Percentiles rank a stretch among this genome's conserved stretches.
These are phyloP conservation scores for Hypericum perforatum DNA, from an alignment of 345 rosid species.

Conservation along the genomic window DNA sequence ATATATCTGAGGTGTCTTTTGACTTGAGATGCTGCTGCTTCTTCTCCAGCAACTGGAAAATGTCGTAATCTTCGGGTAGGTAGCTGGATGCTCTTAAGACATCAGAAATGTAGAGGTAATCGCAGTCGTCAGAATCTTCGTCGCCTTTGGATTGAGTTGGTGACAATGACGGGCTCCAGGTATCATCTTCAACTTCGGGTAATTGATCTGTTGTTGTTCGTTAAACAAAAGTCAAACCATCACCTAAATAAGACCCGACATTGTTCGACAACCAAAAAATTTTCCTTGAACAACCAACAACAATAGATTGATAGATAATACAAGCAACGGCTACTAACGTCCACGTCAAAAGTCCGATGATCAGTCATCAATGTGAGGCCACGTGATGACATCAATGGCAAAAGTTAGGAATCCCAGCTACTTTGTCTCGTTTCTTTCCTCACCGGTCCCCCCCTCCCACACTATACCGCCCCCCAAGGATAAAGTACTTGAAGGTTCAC, in stretches of 20 bases:
- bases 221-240: not conserved
- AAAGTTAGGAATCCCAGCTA: too few relatives aligned
- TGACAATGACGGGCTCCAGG: constrained; percentile 40
- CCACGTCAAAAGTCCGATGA: too few relatives aligned
- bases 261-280: too few relatives aligned
- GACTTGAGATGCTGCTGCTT: constrained; percentile 59
- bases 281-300: not conserved
- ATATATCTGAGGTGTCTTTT: constrained; percentile 36
- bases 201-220: constrained; percentile 30
- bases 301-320: too few relatives aligned
- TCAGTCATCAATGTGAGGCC: too few relatives aligned
- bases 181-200: constrained; percentile 53
- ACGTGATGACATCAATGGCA: too few relatives aligned
- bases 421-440: too few relatives aligned
- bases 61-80: constrained; percentile 45
- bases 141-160: constrained; percentile 21
- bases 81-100: constrained; percentile 49
- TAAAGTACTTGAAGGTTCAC: too few relatives aligned
- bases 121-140: constrained; percentile 35
- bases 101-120: constrained; percentile 62
- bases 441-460: too few relatives aligned
- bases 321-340: too few relatives aligned
- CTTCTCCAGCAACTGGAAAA: constrained; percentile 61
- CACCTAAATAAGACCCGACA: too few relatives aligned
- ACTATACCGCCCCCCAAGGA: too few relatives aligned